Conservation (phyloP, 2,329 filamentous ascomycete species). For the Fusarium palustre region DNA sequence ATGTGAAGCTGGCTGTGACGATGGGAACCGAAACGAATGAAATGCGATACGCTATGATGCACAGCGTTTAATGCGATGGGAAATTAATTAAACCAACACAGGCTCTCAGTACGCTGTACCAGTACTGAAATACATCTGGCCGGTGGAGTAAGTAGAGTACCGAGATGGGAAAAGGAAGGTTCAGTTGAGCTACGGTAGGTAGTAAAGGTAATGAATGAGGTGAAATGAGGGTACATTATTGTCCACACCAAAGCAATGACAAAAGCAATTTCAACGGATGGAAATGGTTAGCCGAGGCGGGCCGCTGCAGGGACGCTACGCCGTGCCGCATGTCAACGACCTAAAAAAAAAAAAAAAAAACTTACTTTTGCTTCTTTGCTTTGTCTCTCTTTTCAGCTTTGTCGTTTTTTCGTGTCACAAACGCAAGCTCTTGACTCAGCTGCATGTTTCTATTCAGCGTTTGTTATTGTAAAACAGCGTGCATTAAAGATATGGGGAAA, state of each 20-base stretch:
- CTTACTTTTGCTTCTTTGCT: not conserved
- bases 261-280: not conserved
- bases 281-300: conserved; percentile 40
- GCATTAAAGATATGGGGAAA: not conserved
- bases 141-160: not conserved
- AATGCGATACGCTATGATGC: not conserved
- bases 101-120: not conserved
- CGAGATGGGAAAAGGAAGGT: not conserved
- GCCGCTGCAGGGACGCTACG: conserved; percentile 44
- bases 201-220: not conserved
- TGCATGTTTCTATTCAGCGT: not conserved
- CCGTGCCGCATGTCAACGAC: conserved; percentile 5
- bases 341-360: not conserved
- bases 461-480: not conserved
- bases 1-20: conserved; percentile 19
- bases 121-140: not conserved
- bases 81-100: not conserved
- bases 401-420: not conserved
- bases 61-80: not conserved
- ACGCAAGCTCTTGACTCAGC: not conserved
- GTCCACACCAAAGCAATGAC: not conserved
- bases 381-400: not conserved
- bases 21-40: not conserved
- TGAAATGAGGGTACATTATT: not conserved
- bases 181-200: not conserved